Evolutionary conservation across 768 basidiomycete genomes (phyloP).

Genomic region (Hypholoma sublateritium): DNA sequence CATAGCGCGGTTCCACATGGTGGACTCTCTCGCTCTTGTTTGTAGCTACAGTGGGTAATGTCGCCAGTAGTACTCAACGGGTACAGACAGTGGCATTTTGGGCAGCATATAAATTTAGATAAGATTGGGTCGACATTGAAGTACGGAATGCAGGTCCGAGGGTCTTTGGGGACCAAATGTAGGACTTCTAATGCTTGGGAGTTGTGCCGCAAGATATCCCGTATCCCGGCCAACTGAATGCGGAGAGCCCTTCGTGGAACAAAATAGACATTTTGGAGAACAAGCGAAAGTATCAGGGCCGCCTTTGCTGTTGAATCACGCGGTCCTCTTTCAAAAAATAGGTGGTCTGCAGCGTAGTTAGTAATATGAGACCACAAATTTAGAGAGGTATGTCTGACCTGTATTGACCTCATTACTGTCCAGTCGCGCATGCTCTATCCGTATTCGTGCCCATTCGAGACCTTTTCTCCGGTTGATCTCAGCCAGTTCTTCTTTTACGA

Average conservation of each 20-base stretch:
- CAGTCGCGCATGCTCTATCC: no score
- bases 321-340: conserved; percentile 8
- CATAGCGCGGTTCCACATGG: conserved; percentile 19
- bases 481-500: no score
- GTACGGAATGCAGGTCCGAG: conserved; percentile 9
- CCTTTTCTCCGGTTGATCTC: no score
- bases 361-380: not conserved
- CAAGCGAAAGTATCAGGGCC: conserved; percentile 10
- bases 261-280: conserved; percentile 21
- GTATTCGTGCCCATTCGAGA: no score
- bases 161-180: conserved; percentile 20
- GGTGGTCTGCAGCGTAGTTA: conserved; percentile 1
- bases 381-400: no score
- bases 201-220: conserved; percentile 12
- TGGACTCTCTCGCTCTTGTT: conserved; percentile 6
- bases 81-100: conserved; percentile 21
- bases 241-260: conserved; percentile 17
- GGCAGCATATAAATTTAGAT: conserved; percentile 20
- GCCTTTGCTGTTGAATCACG: not conserved
- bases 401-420: no score
- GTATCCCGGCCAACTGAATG: conserved; percentile 18
- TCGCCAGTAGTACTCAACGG: conserved; percentile 9
- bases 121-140: conserved; percentile 24
- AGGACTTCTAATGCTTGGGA: not conserved
- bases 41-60: conserved; percentile 8